Percentiles rank a stretch among this genome's conserved stretches.
Evolutionary conservation across 1,284 basidiomycete genomes (phyloP).

Genomic region (Cryptococcus wingfieldii): DNA sequence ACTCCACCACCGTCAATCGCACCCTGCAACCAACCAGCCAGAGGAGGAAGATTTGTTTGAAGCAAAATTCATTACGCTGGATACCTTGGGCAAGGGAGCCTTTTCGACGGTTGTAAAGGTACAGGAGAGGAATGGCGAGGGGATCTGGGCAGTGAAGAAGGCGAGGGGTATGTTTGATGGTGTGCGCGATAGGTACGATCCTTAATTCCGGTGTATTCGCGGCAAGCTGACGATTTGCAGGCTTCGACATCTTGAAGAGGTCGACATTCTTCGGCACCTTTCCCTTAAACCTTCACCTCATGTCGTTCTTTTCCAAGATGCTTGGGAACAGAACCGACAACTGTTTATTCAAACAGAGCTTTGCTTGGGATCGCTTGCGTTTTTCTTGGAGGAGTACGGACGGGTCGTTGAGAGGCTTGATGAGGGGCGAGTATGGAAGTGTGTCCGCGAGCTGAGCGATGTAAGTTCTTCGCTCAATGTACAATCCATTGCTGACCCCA

Average conservation of each 20-base stretch:
- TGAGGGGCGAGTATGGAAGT: constrained; percentile 95
- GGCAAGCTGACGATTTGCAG: constrained; percentile 50
- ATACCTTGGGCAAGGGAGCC: constrained; percentile 84
- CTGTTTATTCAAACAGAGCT: constrained; percentile 93
- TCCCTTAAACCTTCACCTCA: constrained; percentile 61
- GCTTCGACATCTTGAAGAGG: constrained; percentile 87
- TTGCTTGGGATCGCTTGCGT: constrained; percentile 85
- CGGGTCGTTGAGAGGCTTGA: constrained; percentile 77
- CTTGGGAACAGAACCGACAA: constrained; percentile 90
- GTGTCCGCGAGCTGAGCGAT: constrained; percentile 81
- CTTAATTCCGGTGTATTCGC: neutral
- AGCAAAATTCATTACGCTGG: constrained; percentile 64
- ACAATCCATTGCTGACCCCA: constrained; percentile 4
- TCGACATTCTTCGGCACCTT: constrained; percentile 83
- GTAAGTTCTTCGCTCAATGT: constrained; percentile 55
- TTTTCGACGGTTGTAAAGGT: constrained; percentile 95
- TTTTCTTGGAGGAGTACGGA: constrained; percentile 92
- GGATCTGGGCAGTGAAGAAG: constrained; percentile 85
- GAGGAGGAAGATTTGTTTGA: constrained; percentile 48
- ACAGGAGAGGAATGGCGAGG: constrained; percentile 59
- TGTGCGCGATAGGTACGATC: constrained; percentile 74
- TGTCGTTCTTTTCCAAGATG: constrained; percentile 85
- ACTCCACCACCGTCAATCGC: constrained; percentile 47
- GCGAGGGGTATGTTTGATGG: constrained; percentile 86
- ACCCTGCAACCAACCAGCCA: constrained; percentile 28